phyloP scores from a whole-genome alignment of 75 land plant genomes.

The Pinus albicaulis region DNA sequence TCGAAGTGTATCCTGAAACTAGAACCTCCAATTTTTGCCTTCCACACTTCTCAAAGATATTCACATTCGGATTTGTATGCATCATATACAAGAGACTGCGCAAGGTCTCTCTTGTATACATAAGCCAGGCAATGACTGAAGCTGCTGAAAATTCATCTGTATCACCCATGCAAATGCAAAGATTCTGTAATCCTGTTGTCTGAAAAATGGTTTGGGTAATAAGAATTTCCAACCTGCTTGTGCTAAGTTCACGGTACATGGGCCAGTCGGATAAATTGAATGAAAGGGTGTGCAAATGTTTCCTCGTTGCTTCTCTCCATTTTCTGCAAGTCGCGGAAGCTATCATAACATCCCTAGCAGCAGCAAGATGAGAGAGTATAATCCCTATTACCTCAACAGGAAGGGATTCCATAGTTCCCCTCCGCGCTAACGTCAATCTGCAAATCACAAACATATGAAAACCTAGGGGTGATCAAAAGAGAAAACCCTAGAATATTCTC shows the following conservation, averaged over 20 bases:
- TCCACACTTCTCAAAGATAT: constrained; percentile 74
- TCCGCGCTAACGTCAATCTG: background rate
- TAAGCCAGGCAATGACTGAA: constrained; percentile 85
- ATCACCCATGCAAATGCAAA: constrained; percentile 63
- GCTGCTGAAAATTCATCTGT: constrained; percentile 75
- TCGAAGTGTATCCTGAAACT: constrained; percentile 46
- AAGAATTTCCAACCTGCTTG: constrained; percentile 57
- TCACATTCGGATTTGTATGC: constrained; percentile 52
- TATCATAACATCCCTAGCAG: constrained; percentile 76
- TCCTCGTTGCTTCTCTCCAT: constrained; percentile 67
- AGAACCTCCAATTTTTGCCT: constrained; percentile 67
- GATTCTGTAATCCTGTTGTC: constrained; percentile 55
- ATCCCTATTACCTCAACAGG: constrained; percentile 91
- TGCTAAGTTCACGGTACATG: constrained; percentile 43
- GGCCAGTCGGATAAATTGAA: constrained; percentile 71
- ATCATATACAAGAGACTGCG: constrained; percentile 51
- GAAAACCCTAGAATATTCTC: background rate
- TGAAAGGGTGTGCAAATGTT: constrained; percentile 60
- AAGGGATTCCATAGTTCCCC: constrained; percentile 53
- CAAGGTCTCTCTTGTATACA: constrained; percentile 77
- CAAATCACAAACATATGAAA: background rate
- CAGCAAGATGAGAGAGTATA: constrained; percentile 64
- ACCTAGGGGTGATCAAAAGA: background rate
- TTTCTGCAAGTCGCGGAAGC: constrained; percentile 79
- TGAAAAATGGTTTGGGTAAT: constrained; percentile 86